These are phyloP conservation scores for Penicillium sp. DNA, from an alignment of 2,329 filamentous ascomycete genomes.

Conservation along the genomic window DNA sequence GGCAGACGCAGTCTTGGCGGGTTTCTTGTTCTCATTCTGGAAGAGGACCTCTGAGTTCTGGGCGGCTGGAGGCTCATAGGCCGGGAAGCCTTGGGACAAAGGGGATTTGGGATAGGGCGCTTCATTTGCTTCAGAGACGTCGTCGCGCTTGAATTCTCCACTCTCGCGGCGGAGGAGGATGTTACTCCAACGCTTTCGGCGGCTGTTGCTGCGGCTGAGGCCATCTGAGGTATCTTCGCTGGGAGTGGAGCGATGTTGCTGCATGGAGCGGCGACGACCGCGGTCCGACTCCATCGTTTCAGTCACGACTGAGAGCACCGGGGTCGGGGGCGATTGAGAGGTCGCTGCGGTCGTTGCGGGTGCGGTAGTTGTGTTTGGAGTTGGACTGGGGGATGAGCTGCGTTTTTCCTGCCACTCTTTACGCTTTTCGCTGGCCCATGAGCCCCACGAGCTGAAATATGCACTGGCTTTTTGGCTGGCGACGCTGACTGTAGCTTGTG, in stretches of 20 bases:
- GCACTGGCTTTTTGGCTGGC: constrained; percentile 59
- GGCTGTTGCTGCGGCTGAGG: constrained; percentile 33
- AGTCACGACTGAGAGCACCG: constrained; percentile 20
- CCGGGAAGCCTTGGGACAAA: constrained; percentile 31
- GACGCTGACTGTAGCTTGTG: constrained; percentile 56
- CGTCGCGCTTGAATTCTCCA: constrained; percentile 27
- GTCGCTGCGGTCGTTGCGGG: constrained; percentile 2
- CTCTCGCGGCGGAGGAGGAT: constrained; percentile 36
- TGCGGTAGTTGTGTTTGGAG: not conserved
- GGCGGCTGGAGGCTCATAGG: constrained; percentile 14
- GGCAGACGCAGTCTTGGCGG: not conserved
- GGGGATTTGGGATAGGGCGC: constrained; percentile 31
- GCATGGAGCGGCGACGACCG: constrained; percentile 31
- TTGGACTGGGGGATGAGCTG: constrained; percentile 18
- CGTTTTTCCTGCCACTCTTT: constrained; percentile 49
- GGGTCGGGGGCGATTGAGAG: constrained; percentile 23
- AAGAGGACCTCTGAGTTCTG: not conserved
- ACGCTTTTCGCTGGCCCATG: constrained; percentile 56
- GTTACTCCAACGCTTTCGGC: constrained; percentile 41
- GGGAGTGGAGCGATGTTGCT: constrained; percentile 21
- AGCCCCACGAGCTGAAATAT: constrained; percentile 64
- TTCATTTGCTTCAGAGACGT: constrained; percentile 22
- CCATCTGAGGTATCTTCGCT: constrained; percentile 28
- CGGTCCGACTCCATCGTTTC: constrained; percentile 30
- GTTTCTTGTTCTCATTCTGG: constrained; percentile 3